A percentile compares a stretch with the other conserved stretches of the same genome.
These are phyloP conservation scores for Coniella vitis DNA, from an alignment of 2,329 filamentous ascomycete genomes.

Conservation along the genomic window DNA sequence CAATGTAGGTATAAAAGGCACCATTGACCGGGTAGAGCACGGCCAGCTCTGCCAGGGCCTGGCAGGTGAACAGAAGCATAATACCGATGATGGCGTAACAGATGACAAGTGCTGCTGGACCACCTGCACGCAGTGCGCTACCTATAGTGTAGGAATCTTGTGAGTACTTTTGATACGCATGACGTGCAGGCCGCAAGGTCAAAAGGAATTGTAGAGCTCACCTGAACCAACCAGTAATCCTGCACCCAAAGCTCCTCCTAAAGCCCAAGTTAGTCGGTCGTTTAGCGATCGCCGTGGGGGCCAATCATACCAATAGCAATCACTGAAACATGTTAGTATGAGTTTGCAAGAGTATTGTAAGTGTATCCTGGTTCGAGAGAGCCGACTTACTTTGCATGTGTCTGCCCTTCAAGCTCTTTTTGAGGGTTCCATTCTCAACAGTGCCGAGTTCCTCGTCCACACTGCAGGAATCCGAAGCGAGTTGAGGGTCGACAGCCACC, in stretches of 20 bases:
- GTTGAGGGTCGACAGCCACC: slow-evolving; percentile 15
- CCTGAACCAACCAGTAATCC: slow-evolving; percentile 64
- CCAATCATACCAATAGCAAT: slow-evolving; percentile 34
- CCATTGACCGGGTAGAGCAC: slow-evolving; percentile 55
- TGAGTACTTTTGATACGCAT: too few relatives aligned
- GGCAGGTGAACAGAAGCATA: slow-evolving; percentile 53
- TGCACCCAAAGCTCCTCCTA: slow-evolving; percentile 38
- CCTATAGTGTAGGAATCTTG: slow-evolving; percentile 29
- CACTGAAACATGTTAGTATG: slow-evolving; percentile 20
- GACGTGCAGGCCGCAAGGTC: too few relatives aligned
- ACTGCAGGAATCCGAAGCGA: slow-evolving; percentile 16
- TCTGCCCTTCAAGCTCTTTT: slow-evolving; percentile 29
- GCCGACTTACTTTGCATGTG: slow-evolving; percentile 32
- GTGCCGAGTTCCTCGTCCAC: slow-evolving; percentile 31
- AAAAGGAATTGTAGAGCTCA: too few relatives aligned
- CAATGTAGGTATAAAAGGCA: slow-evolving; percentile 55
- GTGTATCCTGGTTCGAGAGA: neutral
- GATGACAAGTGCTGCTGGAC: slow-evolving; percentile 44
- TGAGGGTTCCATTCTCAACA: slow-evolving; percentile 28
- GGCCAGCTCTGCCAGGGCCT: slow-evolving; percentile 54
- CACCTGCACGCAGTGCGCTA: slow-evolving; percentile 51
- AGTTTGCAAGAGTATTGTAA: too few relatives aligned
- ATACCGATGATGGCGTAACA: slow-evolving; percentile 49
- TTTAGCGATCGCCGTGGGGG: neutral
- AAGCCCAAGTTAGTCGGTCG: neutral